Conservation (phyloP, 2,329 filamentous ascomycete species). For the Fusarium nygamai region DNA sequence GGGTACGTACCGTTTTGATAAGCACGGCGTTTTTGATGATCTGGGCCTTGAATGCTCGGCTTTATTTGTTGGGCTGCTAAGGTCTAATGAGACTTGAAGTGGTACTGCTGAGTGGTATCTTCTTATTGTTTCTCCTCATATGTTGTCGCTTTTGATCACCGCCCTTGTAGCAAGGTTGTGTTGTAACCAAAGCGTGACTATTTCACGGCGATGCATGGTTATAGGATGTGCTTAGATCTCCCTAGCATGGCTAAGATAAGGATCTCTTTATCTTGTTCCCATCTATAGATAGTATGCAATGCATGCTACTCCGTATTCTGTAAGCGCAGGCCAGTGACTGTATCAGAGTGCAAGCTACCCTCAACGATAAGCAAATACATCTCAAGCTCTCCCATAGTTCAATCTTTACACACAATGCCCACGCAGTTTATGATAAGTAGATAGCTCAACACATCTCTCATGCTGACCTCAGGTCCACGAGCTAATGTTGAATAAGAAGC, state of each 20-base stretch:
- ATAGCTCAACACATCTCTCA: neutral
- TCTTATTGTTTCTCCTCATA: neutral
- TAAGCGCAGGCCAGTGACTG: neutral
- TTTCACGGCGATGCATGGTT: neutral
- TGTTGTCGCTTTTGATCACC: no score
- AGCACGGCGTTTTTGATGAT: neutral
- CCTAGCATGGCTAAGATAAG: neutral
- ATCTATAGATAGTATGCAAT: neutral
- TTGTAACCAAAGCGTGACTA: neutral
- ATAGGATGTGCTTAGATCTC: neutral
- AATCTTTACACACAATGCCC: neutral
- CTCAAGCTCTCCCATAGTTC: neutral
- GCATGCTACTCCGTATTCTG: no score
- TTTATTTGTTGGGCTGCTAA: neutral
- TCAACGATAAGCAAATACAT: neutral
- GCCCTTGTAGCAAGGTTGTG: neutral
- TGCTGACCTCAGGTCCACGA: neutral
- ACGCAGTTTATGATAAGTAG: neutral
- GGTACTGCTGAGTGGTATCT: no score
- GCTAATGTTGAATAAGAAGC: constrained; percentile 14
- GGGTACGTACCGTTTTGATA: constrained; percentile 6
- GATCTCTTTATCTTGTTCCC: neutral
- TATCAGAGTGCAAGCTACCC: neutral
- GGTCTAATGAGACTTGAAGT: neutral
- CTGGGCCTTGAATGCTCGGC: neutral